Percentiles rank a stretch among this genome's conserved stretches.
Conservation (phyloP, 306 rosid genomes). For the Glycine tomentella region DNA sequence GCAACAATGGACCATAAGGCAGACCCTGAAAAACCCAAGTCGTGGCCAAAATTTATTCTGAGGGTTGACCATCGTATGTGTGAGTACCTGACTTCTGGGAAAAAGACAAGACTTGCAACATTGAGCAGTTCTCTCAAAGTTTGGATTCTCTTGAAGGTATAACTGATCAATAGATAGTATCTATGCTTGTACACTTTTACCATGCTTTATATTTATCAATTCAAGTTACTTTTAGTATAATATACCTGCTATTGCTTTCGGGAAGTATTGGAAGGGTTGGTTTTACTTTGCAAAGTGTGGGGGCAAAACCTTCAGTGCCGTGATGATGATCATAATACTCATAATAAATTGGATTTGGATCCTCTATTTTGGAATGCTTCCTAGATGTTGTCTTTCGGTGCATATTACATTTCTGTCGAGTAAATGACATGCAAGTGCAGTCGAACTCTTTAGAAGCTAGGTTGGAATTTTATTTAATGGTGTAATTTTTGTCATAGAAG, state of each 20-base stretch:
- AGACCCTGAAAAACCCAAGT: slow-evolving; percentile 77
- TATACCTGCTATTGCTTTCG: slow-evolving; percentile 27
- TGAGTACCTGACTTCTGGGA: slow-evolving; percentile 82
- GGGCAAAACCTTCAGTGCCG: slow-evolving; percentile 18
- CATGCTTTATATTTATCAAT: slow-evolving; percentile 16
- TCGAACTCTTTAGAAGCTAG: neutral
- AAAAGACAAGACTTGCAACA: slow-evolving; percentile 81
- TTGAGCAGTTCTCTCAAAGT: slow-evolving; percentile 95
- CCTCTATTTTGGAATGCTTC: slow-evolving; percentile 1
- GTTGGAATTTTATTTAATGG: slow-evolving; percentile 4
- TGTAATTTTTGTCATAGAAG: neutral
- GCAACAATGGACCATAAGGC: slow-evolving; percentile 71
- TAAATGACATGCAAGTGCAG: neutral
- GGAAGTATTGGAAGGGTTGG: slow-evolving; percentile 4
- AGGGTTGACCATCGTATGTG: slow-evolving; percentile 91
- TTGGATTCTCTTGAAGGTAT: slow-evolving; percentile 92
- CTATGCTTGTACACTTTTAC: slow-evolving; percentile 26
- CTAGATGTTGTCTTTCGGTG: slow-evolving; percentile 7
- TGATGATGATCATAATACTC: neutral
- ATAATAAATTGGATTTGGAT: neutral
- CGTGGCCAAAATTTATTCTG: slow-evolving; percentile 89
- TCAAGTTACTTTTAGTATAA: slow-evolving; percentile 31
- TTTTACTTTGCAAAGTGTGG: slow-evolving; percentile 12
- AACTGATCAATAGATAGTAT: slow-evolving; percentile 18
- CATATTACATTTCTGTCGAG: slow-evolving; percentile 3